Conservation (phyloP, 345 rosid genomes). For the Eucalyptus pauciflora region DNA sequence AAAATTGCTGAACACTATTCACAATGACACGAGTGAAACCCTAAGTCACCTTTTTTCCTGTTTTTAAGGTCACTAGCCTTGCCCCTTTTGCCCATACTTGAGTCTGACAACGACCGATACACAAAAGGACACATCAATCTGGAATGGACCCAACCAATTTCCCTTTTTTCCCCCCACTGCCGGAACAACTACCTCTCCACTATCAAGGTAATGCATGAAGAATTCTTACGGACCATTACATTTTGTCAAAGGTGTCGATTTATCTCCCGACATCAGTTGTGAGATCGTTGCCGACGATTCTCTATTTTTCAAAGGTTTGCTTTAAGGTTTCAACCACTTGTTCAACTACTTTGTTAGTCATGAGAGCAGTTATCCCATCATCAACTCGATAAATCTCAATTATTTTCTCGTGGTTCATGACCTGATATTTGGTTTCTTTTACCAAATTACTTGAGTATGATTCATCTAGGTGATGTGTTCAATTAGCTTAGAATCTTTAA, state of each 20-base stretch:
- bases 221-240: neutral
- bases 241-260: neutral
- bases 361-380: accelerated
- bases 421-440: neutral
- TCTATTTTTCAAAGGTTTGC: neutral
- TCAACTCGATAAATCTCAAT: neutral
- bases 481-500: neutral
- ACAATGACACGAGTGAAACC: neutral
- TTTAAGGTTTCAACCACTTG: neutral
- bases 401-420: neutral
- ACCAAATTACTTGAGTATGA: neutral
- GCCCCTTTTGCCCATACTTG: neutral
- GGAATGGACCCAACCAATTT: neutral
- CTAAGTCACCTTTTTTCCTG: neutral
- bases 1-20: neutral
- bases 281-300: neutral
- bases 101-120: neutral
- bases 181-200: neutral
- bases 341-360: neutral
- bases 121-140: neutral
- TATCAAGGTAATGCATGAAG: neutral
- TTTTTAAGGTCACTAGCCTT: neutral
- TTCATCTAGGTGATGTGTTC: neutral
- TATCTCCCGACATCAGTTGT: neutral
- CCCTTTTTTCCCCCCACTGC: neutral